Evolutionary conservation across 2,329 filamentous ascomycete species (phyloP).

Genomic region (Xylaria sp.): DNA sequence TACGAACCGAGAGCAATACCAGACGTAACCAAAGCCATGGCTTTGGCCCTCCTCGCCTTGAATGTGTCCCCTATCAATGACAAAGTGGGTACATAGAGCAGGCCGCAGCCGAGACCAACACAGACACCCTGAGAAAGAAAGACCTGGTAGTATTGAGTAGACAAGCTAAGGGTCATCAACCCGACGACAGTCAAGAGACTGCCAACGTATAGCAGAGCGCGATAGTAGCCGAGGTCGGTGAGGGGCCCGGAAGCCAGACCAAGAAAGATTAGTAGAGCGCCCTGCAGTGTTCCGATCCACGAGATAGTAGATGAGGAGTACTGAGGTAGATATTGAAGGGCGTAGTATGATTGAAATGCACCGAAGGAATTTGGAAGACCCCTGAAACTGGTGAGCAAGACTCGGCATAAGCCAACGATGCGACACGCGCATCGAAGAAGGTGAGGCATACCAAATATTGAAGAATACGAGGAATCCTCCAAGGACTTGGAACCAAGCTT

Average conservation of each 20-base stretch:
- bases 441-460: neutral
- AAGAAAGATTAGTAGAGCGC: neutral
- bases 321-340: neutral
- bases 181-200: constrained; percentile 46
- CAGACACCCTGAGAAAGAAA: constrained; percentile 18
- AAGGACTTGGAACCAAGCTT: neutral
- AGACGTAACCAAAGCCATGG: neutral
- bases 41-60: neutral
- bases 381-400: neutral
- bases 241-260: neutral
- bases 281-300: constrained; percentile 13
- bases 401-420: neutral
- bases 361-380: neutral
- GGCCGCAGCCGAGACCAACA: constrained; percentile 40
- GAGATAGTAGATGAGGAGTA: constrained; percentile 1
- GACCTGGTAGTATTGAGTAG: constrained; percentile 54
- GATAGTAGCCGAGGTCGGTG: constrained; percentile 13
- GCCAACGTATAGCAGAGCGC: neutral
- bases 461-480: neutral
- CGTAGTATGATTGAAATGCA: neutral
- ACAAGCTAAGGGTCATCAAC: constrained; percentile 54
- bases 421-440: neutral
- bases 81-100: neutral
- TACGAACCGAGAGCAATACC: neutral
- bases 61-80: neutral